These are phyloP conservation scores for Perkinsus chesapeaki DNA, from an alignment of 169 alveolate species.

Conservation along the genomic window DNA sequence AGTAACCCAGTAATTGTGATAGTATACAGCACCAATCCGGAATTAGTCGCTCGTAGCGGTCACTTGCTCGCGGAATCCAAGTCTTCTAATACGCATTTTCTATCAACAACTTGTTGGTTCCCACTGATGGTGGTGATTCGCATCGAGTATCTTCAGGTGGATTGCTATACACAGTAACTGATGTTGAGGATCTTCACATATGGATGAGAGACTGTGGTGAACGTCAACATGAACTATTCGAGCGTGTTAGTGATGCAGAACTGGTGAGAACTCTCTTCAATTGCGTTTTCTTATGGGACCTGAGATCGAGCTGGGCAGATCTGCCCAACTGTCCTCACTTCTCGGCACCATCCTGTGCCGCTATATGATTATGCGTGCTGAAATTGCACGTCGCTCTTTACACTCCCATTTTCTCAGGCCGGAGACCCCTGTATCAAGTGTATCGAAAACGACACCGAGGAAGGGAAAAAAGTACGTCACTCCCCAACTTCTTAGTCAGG, in stretches of 20 bases:
- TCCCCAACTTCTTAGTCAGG: neutral
- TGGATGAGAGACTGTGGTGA: slow-evolving; percentile 52
- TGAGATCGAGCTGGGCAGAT: too few relatives aligned
- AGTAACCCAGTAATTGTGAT: too few relatives aligned
- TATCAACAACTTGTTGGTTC: too few relatives aligned
- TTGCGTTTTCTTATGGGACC: neutral
- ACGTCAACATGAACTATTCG: slow-evolving; percentile 43
- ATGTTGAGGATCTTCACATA: slow-evolving; percentile 59
- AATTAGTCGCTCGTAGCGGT: too few relatives aligned
- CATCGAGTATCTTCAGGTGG: neutral
- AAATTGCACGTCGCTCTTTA: too few relatives aligned
- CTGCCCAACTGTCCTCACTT: too few relatives aligned
- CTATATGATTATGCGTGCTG: too few relatives aligned
- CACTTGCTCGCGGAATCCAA: too few relatives aligned
- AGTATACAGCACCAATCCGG: too few relatives aligned
- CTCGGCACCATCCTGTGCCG: too few relatives aligned
- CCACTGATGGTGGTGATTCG: neutral
- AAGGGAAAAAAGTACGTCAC: slow-evolving; percentile 17
- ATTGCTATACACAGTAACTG: slow-evolving; percentile 54
- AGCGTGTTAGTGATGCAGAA: slow-evolving; percentile 26
- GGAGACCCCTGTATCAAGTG: slow-evolving; percentile 16
- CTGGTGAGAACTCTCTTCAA: neutral
- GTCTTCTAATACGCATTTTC: too few relatives aligned
- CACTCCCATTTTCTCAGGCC: neutral
- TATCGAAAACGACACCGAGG: slow-evolving; percentile 13